Percentiles rank a stretch among this genome's conserved stretches.
phyloP scores from a whole-genome alignment of 768 basidiomycete genomes.

The Lactarius psammicola region DNA sequence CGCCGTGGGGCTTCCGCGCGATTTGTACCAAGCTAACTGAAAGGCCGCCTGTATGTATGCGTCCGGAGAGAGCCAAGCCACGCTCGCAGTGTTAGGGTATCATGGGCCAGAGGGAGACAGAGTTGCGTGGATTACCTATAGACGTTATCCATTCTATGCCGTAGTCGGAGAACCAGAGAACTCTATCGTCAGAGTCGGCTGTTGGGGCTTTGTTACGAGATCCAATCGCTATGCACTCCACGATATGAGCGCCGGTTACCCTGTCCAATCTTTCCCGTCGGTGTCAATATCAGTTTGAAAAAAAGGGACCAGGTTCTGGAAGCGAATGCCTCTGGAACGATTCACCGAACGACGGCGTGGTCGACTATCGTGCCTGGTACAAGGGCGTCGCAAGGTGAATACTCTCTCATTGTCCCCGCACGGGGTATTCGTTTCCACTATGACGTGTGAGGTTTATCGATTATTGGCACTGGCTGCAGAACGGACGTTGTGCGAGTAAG shows the following conservation, averaged over 20 bases:
- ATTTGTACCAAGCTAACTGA: constrained; percentile 87
- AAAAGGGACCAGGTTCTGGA: constrained; percentile 24
- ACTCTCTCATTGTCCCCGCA: constrained; percentile 86
- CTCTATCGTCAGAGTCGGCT: constrained; percentile 78
- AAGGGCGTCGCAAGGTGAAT: constrained; percentile 86
- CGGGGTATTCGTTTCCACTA: constrained; percentile 84
- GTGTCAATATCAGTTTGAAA: constrained; percentile 30
- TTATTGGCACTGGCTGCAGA: constrained; percentile 66
- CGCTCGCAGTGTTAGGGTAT: neutral
- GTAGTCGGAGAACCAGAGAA: constrained; percentile 79
- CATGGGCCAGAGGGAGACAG: neutral
- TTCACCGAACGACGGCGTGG: constrained; percentile 68
- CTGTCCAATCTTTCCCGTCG: constrained; percentile 72
- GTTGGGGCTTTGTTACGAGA: constrained; percentile 54
- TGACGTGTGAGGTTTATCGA: constrained; percentile 80
- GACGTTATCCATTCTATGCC: constrained; percentile 86
- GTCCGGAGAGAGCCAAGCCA: constrained; percentile 67
- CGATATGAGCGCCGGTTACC: constrained; percentile 61
- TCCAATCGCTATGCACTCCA: constrained; percentile 59
- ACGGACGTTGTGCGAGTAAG: constrained; percentile 76
- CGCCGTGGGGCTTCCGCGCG: constrained; percentile 73
- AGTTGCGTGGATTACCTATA: constrained; percentile 49
- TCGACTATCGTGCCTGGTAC: constrained; percentile 86
- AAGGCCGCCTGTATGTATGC: constrained; percentile 89
- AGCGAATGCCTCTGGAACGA: constrained; percentile 50